phyloP scores from a whole-genome alignment of 2,329 filamentous ascomycete genomes.

The Calcarisporium arbuscula region DNA sequence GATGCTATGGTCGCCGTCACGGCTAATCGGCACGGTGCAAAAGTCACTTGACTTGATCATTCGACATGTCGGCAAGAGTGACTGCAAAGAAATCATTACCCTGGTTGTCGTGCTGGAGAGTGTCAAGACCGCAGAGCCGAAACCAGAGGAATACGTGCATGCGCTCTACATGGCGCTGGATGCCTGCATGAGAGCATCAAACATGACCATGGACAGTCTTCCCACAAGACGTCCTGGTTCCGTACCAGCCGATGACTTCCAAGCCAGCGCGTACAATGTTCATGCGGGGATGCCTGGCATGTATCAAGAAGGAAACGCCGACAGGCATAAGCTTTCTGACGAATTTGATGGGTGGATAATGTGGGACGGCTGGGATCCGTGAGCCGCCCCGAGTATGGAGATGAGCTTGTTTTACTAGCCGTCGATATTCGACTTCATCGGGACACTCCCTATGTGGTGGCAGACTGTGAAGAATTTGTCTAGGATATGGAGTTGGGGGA shows the following conservation, averaged over 20 bases:
- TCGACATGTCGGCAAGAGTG: conserved; percentile 39
- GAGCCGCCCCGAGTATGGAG: too few species aligned
- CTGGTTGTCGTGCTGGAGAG: conserved; percentile 42
- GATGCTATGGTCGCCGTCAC: conserved; percentile 34
- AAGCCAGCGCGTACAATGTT: conserved; percentile 21
- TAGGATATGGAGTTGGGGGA: too few species aligned
- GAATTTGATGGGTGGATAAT: conserved; percentile 30
- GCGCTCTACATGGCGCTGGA: conserved; percentile 38
- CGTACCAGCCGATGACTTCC: conserved; percentile 14
- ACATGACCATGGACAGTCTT: conserved; percentile 32
- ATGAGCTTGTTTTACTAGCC: too few species aligned
- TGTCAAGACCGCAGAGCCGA: conserved; percentile 35
- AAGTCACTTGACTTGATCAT: conserved; percentile 40
- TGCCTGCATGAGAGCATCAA: conserved; percentile 36
- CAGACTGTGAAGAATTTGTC: too few species aligned
- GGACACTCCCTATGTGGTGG: too few species aligned
- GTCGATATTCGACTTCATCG: too few species aligned
- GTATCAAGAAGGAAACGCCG: conserved; percentile 24
- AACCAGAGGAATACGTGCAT: conserved; percentile 33
- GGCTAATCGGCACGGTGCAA: conserved; percentile 38
- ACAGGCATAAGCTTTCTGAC: too few species aligned
- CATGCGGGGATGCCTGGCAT: conserved; percentile 21
- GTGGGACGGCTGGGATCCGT: conserved; percentile 36
- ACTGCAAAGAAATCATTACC: conserved; percentile 44
- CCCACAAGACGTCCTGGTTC: conserved; percentile 9